phyloP scores from a whole-genome alignment of 2,329 filamentous ascomycete genomes.

The Corinectria fuckeliana region DNA sequence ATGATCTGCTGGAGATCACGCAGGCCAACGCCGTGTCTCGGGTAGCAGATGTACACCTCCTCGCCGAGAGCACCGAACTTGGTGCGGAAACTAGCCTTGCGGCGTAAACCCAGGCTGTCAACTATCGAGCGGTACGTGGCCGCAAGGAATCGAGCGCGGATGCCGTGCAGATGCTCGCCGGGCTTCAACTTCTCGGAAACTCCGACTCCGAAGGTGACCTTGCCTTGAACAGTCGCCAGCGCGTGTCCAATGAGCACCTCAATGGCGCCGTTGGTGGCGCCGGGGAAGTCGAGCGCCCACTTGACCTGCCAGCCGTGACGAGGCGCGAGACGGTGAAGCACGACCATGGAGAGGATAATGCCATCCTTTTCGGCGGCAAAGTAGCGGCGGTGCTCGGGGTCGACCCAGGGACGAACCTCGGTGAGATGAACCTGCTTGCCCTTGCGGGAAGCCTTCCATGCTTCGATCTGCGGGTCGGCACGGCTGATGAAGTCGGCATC shows the following conservation, averaged over 20 bases:
- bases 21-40: constrained; percentile 81
- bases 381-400: constrained; percentile 83
- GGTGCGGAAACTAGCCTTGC: constrained; percentile 88
- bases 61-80: constrained; percentile 89
- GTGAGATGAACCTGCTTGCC: constrained; percentile 89
- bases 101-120: constrained; percentile 79
- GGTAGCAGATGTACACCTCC: constrained; percentile 88
- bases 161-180: constrained; percentile 81
- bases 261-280: constrained; percentile 84
- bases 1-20: constrained; percentile 84
- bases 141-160: constrained; percentile 80
- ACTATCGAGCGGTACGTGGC: constrained; percentile 84
- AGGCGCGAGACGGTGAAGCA: constrained; percentile 81
- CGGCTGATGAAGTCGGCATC: constrained; percentile 73
- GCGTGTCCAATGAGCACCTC: constrained; percentile 80
- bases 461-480: constrained; percentile 74
- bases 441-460: constrained; percentile 82
- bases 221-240: constrained; percentile 57
- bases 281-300: constrained; percentile 93
- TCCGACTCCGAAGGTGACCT: constrained; percentile 87
- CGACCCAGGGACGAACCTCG: constrained; percentile 87
- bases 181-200: constrained; percentile 76
- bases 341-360: constrained; percentile 77
- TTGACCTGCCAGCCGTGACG: constrained; percentile 92
- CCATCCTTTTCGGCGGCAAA: constrained; percentile 80